Evolutionary conservation across 805 yeast species (phyloP).

Genomic region (Huiozyma naganishii): DNA sequence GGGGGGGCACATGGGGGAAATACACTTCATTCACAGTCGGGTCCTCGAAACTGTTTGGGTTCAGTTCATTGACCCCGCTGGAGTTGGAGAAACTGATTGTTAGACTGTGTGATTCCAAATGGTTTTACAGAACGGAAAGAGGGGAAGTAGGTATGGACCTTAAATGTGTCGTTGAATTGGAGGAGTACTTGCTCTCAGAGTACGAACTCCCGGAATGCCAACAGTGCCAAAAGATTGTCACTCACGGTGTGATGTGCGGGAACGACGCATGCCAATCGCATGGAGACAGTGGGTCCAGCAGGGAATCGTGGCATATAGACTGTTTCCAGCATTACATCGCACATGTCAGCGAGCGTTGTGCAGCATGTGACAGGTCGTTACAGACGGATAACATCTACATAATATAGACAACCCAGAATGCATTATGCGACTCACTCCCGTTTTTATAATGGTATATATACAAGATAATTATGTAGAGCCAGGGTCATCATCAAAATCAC

Average conservation of each 20-base stretch:
- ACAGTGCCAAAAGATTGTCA: constrained; percentile 13
- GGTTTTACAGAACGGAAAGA: constrained; percentile 17
- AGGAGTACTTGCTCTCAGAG: constrained; percentile 12
- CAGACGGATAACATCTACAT: constrained; percentile 17
- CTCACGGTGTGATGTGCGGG: constrained; percentile 20
- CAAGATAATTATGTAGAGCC: no score
- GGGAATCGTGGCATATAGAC: constrained; percentile 22
- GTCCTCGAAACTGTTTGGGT: constrained; percentile 13
- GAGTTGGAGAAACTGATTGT: constrained; percentile 14
- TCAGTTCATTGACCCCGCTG: constrained; percentile 10
- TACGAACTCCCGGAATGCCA: constrained; percentile 14
- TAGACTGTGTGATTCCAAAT: constrained; percentile 16
- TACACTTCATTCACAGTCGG: constrained; percentile 13
- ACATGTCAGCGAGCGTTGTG: constrained; percentile 18
- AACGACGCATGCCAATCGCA: constrained; percentile 4
- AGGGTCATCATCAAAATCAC: no score
- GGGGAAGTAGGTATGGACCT: constrained; percentile 22
- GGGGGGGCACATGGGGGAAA: constrained; percentile 7
- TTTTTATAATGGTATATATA: neutral
- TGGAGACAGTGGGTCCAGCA: neutral
- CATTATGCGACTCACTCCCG: neutral
- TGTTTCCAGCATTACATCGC: constrained; percentile 23
- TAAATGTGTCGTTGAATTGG: constrained; percentile 17
- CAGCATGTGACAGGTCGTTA: constrained; percentile 9
- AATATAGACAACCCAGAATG: constrained; percentile 4